Conservation (phyloP, 73 alveolate genomes). For the Uronychia setigera region DNA sequence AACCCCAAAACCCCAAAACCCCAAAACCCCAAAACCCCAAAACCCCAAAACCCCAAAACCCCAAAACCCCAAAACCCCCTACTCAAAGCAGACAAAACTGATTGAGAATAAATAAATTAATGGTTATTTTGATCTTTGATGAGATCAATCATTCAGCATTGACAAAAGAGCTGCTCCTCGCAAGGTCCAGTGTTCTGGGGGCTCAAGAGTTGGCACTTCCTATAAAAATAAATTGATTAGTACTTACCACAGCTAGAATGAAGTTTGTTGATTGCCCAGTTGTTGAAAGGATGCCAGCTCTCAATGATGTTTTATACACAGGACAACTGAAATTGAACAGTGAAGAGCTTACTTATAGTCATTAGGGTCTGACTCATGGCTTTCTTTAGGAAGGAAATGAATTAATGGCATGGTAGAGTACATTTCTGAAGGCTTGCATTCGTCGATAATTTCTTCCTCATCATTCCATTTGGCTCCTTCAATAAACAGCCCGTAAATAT, state of each 20-base stretch:
- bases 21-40: no score
- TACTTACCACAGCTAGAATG: constrained; percentile 92
- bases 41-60: no score
- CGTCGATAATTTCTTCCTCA: constrained; percentile 70
- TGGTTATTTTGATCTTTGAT: no score
- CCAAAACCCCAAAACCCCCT: no score
- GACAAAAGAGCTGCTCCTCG: constrained; percentile 92
- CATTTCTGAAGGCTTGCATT: constrained; percentile 77
- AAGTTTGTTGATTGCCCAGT: constrained; percentile 98
- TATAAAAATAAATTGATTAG: no score
- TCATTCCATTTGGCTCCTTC: constrained; percentile 99
- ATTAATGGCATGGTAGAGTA: constrained; percentile 85
- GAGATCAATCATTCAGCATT: neutral
- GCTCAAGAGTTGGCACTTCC: constrained; percentile 73
- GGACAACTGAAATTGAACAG: constrained; percentile 78
- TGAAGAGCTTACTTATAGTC: constrained; percentile 38
- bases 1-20: no score
- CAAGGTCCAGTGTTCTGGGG: constrained; percentile 94
- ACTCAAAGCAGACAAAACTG: constrained; percentile 51
- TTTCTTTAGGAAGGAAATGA: constrained; percentile 82
- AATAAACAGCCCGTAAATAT: constrained; percentile 97
- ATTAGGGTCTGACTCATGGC: constrained; percentile 28
- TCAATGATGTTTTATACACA: constrained; percentile 92
- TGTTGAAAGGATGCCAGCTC: constrained; percentile 96
- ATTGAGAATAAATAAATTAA: no score